These are phyloP conservation scores for Beauveria australis DNA, from an alignment of 2,329 filamentous ascomycete genomes.

Conservation along the genomic window DNA sequence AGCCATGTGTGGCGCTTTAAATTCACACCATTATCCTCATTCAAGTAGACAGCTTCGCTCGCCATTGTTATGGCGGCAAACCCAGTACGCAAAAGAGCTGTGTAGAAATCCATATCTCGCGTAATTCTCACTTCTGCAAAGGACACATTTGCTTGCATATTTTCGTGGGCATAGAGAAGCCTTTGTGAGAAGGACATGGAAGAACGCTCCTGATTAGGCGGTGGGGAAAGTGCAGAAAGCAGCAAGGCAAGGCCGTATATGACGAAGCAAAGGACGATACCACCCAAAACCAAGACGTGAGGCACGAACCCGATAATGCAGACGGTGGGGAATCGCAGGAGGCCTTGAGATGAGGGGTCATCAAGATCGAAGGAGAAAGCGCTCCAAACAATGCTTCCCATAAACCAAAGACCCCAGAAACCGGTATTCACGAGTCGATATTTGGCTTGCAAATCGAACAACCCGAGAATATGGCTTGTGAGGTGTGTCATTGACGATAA, in stretches of 20 bases:
- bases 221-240: constrained; percentile 52
- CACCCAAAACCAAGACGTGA: constrained; percentile 76
- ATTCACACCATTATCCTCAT: constrained; percentile 72
- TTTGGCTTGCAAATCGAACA: constrained; percentile 69
- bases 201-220: constrained; percentile 20
- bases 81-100: constrained; percentile 74
- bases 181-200: constrained; percentile 46
- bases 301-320: constrained; percentile 94
- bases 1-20: constrained; percentile 79
- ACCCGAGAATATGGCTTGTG: constrained; percentile 72
- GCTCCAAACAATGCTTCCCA: constrained; percentile 75
- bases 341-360: constrained; percentile 52
- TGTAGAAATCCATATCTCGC: constrained; percentile 92
- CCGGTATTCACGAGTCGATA: constrained; percentile 81
- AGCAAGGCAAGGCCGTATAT: constrained; percentile 74
- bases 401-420: constrained; percentile 85
- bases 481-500: constrained; percentile 87
- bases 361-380: constrained; percentile 54
- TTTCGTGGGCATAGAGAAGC: constrained; percentile 65
- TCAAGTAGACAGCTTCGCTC: constrained; percentile 90
- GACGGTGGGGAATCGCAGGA: constrained; percentile 85
- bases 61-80: constrained; percentile 87
- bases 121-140: constrained; percentile 72
- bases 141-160: constrained; percentile 87
- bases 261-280: constrained; percentile 64